Percentiles rank a stretch among this genome's conserved stretches.
Conservation (phyloP, 2,329 filamentous ascomycete species). For the Colletotrichum truncatum region DNA sequence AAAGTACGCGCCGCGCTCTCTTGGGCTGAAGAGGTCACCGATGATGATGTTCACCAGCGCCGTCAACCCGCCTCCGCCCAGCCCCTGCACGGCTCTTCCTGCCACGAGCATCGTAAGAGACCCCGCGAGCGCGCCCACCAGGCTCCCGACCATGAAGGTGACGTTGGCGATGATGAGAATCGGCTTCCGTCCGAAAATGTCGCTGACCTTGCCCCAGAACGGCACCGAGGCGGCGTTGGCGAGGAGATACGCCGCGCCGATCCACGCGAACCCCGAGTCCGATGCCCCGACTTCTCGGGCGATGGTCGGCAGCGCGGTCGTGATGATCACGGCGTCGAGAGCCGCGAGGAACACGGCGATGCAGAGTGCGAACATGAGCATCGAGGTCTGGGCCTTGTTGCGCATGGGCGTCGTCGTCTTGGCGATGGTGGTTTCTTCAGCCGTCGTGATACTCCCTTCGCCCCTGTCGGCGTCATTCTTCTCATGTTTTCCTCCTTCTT, state of each 20-base stretch:
- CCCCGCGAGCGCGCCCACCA: slow-evolving; percentile 59
- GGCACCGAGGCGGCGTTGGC: slow-evolving; percentile 73
- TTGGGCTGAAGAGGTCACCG: slow-evolving; percentile 63
- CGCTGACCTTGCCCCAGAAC: slow-evolving; percentile 73
- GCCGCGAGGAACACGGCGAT: slow-evolving; percentile 62
- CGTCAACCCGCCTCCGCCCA: slow-evolving; percentile 66
- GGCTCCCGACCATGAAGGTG: slow-evolving; percentile 64
- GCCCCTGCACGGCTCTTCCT: slow-evolving; percentile 56
- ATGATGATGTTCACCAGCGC: slow-evolving; percentile 69
- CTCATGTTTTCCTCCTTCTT: neutral
- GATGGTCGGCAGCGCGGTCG: slow-evolving; percentile 74
- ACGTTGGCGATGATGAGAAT: slow-evolving; percentile 59
- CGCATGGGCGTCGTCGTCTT: slow-evolving; percentile 35
- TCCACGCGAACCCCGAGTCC: slow-evolving; percentile 78
- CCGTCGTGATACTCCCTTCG: slow-evolving; percentile 10
- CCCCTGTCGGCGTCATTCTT: neutral
- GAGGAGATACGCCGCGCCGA: slow-evolving; percentile 78
- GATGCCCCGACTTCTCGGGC: slow-evolving; percentile 69
- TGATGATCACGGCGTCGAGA: slow-evolving; percentile 69
- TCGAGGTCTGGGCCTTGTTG: slow-evolving; percentile 46
- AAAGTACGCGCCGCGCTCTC: slow-evolving; percentile 61
- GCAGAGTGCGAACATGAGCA: slow-evolving; percentile 52
- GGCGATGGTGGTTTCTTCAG: neutral
- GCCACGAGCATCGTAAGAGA: slow-evolving; percentile 24
- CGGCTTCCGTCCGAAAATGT: slow-evolving; percentile 68